Evolutionary conservation across 495 filamentous ascomycete species (phyloP), one percentile per base, ranked within the genome.

Genomic region (Aspergillus kassunensis): DNA sequence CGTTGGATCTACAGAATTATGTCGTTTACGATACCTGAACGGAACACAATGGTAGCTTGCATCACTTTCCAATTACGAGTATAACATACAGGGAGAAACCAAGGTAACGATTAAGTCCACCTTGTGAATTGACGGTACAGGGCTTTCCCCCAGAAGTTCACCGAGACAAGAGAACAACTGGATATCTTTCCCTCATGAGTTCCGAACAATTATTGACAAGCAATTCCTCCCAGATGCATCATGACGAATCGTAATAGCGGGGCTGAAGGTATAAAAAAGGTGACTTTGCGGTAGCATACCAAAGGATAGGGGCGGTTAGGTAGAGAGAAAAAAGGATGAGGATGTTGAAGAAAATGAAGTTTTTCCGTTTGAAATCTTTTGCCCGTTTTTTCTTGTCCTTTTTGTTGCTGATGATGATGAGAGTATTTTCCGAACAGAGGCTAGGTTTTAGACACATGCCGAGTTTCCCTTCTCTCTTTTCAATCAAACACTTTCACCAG

Each of bases 181-280:
- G 73, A 82, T 93, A 89, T 96, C 90, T 96, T 96, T 96, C 90
- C 90, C 89, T 96, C 90, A 86, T 96, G 77, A 93, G 89, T 81
- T 82, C 83, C 73, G 71, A 80, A 77, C 77, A 84, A 79, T 80
- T 59, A 58, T 74, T 75, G 69, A 61, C 67, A 59, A 60, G 65
- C 67, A 65, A 73, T 73, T 67, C 69, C 69, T 71, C 69, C 67
- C 66, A 60, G 65, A 66, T 69, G 64, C 58, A 59, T 46, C 58
- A 59, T 51, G 44, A 47, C 44, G 49, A 58, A 51, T 54, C 56
- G 50, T 53, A 62, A 57, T 37, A 60, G 52, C 44, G 45, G 43
- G 49, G 27, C 53, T 40, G 49, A 56, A 20, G 12, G 6, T n/a
- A n/a, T n/a, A n/a, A n/a, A 34, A 52, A 54, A 47, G 53, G 33